A percentile compares a stretch with the other conserved stretches of the same genome.
Conservation (phyloP, 2,329 filamentous ascomycete species). For the Sarocladium oryzae region DNA sequence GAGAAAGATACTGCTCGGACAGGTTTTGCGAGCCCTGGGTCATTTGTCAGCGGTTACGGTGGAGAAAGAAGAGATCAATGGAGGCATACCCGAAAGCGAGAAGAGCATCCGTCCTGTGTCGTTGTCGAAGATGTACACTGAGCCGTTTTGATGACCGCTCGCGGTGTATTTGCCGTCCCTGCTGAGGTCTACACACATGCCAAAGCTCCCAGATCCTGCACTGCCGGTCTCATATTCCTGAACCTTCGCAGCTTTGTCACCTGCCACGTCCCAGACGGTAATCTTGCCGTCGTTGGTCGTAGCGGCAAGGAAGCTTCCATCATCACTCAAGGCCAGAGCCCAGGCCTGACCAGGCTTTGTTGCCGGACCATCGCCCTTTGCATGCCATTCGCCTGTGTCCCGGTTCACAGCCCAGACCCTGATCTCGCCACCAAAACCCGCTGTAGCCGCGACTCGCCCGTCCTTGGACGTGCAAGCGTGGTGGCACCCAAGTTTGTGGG, state of each 20-base stretch:
- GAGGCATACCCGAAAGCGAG: constrained; percentile 70
- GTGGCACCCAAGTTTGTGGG: constrained; percentile 86
- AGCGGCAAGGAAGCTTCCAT: constrained; percentile 78
- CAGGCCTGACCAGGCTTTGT: constrained; percentile 68
- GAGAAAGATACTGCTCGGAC: constrained; percentile 84
- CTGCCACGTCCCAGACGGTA: constrained; percentile 74
- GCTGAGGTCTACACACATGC: constrained; percentile 76
- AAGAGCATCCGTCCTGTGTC: constrained; percentile 78
- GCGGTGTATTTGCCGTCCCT: constrained; percentile 78
- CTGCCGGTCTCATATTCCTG: constrained; percentile 74
- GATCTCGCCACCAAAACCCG: constrained; percentile 83
- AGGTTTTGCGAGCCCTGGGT: constrained; percentile 71
- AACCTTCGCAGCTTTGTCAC: constrained; percentile 55
- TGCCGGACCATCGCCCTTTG: constrained; percentile 29
- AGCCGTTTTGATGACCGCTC: constrained; percentile 87
- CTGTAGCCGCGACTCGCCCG: constrained; percentile 69
- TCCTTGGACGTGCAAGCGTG: constrained; percentile 68
- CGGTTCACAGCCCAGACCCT: constrained; percentile 69
- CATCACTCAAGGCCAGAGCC: constrained; percentile 78
- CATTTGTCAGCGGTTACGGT: constrained; percentile 12
- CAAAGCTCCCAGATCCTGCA: constrained; percentile 75
- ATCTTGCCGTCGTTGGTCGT: constrained; percentile 84
- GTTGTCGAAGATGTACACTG: constrained; percentile 92
- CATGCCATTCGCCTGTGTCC: constrained; percentile 48
- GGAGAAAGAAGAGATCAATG: too few relatives aligned